phyloP scores from a whole-genome alignment of 1,284 basidiomycete species.

The Rhodotorula mucilaginosa region DNA sequence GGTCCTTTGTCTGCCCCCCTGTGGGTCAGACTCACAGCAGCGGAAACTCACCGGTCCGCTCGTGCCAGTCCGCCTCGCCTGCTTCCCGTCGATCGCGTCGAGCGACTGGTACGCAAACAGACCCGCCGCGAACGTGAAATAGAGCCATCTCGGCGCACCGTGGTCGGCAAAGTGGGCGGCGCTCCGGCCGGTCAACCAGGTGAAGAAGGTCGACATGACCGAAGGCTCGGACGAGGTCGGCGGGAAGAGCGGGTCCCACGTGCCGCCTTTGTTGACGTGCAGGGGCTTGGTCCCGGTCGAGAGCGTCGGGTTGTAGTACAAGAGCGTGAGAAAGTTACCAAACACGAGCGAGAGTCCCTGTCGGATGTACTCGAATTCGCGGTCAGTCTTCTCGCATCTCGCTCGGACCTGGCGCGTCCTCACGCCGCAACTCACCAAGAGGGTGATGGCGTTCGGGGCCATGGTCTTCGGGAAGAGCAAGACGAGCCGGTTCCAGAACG shows the following conservation, averaged over 20 bases:
- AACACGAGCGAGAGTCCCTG: slow-evolving; percentile 75
- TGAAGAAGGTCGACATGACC: slow-evolving; percentile 11
- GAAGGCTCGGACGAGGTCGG: slow-evolving; percentile 17
- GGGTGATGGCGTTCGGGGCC: slow-evolving; percentile 75
- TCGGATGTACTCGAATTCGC: slow-evolving; percentile 65
- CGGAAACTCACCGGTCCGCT: slow-evolving; percentile 63
- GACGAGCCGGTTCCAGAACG: slow-evolving; percentile 94
- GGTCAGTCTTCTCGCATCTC: neutral
- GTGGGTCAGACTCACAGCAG: neutral
- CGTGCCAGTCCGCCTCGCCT: slow-evolving; percentile 92
- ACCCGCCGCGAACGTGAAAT: slow-evolving; percentile 79
- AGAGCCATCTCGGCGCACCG: slow-evolving; percentile 72
- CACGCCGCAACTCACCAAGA: slow-evolving; percentile 54
- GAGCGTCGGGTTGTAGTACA: slow-evolving; percentile 69
- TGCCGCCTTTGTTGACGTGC: slow-evolving; percentile 42
- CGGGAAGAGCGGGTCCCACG: slow-evolving; percentile 45
- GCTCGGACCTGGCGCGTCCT: no score
- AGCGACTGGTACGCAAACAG: slow-evolving; percentile 90
- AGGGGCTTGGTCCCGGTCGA: slow-evolving; percentile 43
- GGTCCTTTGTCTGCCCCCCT: neutral
- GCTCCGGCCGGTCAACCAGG: slow-evolving; percentile 6
- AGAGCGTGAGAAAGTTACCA: slow-evolving; percentile 76
- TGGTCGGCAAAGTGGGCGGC: slow-evolving; percentile 54
- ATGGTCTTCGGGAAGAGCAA: slow-evolving; percentile 80
- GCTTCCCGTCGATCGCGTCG: slow-evolving; percentile 77